Conservation (phyloP, 2,329 filamentous ascomycete genomes). For the Rhynchosporium graminicola region DNA sequence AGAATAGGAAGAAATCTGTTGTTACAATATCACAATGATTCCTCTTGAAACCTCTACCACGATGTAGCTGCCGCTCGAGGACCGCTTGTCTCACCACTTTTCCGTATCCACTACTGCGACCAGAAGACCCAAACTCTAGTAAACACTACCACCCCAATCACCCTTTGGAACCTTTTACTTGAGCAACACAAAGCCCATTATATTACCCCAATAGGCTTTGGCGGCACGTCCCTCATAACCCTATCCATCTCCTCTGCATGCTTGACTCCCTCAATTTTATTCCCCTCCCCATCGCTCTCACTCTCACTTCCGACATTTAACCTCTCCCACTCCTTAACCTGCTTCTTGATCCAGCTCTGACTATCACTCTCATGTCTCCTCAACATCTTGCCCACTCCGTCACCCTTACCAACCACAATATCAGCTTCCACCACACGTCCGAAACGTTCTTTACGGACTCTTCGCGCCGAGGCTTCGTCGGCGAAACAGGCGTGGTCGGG, state of each 20-base stretch:
- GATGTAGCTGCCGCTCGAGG: too few species aligned
- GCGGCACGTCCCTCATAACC: constrained; percentile 3
- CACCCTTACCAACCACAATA: constrained; percentile 53
- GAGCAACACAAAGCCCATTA: neutral
- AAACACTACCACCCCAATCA: too few species aligned
- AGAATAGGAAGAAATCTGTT: too few species aligned
- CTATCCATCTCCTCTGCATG: neutral
- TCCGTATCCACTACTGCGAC: too few species aligned
- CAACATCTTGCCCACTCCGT: constrained; percentile 44
- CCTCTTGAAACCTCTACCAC: too few species aligned
- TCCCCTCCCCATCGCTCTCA: constrained; percentile 28
- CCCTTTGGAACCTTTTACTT: too few species aligned
- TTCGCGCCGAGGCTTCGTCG: constrained; percentile 59
- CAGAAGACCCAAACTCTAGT: too few species aligned
- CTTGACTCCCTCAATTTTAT: constrained; percentile 5
- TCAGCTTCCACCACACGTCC: constrained; percentile 53
- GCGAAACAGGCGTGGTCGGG: constrained; percentile 75
- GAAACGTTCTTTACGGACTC: constrained; percentile 61
- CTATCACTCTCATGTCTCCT: constrained; percentile 51
- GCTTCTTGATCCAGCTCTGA: constrained; percentile 50
- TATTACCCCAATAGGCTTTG: neutral
- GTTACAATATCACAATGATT: too few species aligned
- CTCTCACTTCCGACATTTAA: constrained; percentile 22
- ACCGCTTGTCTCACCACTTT: too few species aligned
- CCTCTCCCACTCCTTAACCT: constrained; percentile 27